A percentile compares a stretch with the other conserved stretches of the same genome.
phyloP scores from a whole-genome alignment of 805 yeast genomes.

The Yueomyces sinensis region DNA sequence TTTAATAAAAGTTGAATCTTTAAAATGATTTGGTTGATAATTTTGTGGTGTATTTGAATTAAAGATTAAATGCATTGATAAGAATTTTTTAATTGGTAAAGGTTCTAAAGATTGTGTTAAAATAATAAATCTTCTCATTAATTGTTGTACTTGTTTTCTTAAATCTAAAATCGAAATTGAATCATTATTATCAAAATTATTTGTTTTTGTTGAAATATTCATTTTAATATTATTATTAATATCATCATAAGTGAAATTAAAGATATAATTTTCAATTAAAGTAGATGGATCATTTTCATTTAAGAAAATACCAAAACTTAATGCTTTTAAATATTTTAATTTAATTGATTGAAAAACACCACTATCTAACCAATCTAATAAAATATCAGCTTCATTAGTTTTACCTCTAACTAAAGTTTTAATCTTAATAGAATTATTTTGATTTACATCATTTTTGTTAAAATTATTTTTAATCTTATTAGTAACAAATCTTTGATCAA shows the following conservation, averaged over 20 bases:
- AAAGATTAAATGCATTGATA: constrained; percentile 37
- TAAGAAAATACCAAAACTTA: constrained; percentile 33
- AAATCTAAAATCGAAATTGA: constrained; percentile 23
- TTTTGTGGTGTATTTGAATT: constrained; percentile 33
- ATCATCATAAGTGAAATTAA: constrained; percentile 31
- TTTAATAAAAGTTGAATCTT: constrained; percentile 28
- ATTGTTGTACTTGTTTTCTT: constrained; percentile 32
- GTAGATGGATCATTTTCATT: constrained; percentile 31
- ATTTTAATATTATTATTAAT: constrained; percentile 15
- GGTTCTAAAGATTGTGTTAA: constrained; percentile 42
- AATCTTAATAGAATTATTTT: constrained; percentile 28
- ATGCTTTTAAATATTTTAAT: constrained; percentile 29
- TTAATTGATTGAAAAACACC: constrained; percentile 35
- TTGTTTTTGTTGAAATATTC: constrained; percentile 7
- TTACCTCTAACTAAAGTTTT: constrained; percentile 37
- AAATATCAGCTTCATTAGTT: constrained; percentile 33
- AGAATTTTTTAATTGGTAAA: constrained; percentile 32
- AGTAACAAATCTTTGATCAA: constrained; percentile 34
- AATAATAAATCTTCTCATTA: constrained; percentile 38
- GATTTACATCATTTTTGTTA: constrained; percentile 11
- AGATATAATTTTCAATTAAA: constrained; percentile 38
- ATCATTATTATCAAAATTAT: constrained; percentile 4
- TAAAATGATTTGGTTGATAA: constrained; percentile 38
- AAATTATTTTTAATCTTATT: constrained; percentile 21
- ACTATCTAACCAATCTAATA: constrained; percentile 41